phyloP scores from a whole-genome alignment of 2,329 filamentous ascomycete genomes.

The Microcyclospora tardicrescens region DNA sequence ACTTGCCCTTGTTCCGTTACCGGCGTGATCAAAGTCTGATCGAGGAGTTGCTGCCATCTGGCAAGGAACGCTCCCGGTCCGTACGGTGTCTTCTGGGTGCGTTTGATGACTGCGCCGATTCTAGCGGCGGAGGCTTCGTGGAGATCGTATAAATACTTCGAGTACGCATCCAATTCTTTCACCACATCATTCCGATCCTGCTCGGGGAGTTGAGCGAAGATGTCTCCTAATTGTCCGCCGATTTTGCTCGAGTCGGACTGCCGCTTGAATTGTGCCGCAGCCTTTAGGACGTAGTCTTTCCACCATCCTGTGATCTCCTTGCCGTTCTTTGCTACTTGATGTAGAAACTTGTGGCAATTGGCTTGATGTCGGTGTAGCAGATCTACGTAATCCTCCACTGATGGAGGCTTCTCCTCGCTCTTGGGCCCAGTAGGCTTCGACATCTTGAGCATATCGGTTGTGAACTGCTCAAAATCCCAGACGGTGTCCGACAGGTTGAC shows the following conservation, averaged over 20 bases:
- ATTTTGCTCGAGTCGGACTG: conserved; percentile 19
- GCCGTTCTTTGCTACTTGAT: conserved; percentile 55
- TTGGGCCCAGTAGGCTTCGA: conserved; percentile 24
- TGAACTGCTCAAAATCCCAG: conserved; percentile 52
- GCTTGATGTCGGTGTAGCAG: conserved; percentile 52
- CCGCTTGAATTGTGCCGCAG: conserved; percentile 42
- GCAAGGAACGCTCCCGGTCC: conserved; percentile 62
- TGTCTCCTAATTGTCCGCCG: conserved; percentile 30
- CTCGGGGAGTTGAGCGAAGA: conserved; percentile 36
- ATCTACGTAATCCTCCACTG: conserved; percentile 58
- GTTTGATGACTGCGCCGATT: conserved; percentile 44
- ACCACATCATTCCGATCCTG: conserved; percentile 36
- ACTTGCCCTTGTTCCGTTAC: conserved; percentile 37
- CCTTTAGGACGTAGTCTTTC: conserved; percentile 46
- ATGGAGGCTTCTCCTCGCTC: conserved; percentile 32
- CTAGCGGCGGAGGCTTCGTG: conserved; percentile 40
- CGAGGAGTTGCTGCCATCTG: conserved; percentile 58
- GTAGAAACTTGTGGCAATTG: conserved; percentile 56
- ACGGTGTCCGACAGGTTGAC: conserved; percentile 60
- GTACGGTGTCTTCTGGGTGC: conserved; percentile 30
- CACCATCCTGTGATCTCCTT: conserved; percentile 52
- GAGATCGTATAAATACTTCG: conserved; percentile 45
- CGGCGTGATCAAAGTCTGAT: conserved; percentile 57
- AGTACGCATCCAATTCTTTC: conserved; percentile 46
- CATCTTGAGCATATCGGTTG: conserved; percentile 56